Evolutionary conservation across 768 basidiomycete genomes (phyloP), one percentile per base, ranked within the genome.

Genomic region (Mycena indigotica): DNA sequence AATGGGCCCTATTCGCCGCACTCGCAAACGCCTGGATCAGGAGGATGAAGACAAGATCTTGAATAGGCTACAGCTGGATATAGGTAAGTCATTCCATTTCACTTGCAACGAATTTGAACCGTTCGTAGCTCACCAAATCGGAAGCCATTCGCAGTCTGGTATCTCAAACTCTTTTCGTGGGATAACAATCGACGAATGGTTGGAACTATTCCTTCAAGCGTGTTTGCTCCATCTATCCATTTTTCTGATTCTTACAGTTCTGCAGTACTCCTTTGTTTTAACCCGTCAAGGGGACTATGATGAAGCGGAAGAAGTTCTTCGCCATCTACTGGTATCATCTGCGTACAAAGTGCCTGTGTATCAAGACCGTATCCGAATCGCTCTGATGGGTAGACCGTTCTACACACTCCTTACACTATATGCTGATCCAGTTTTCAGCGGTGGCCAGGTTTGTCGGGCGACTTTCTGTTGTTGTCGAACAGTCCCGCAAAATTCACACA

Each of bases 161-260:
- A 78, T 76, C 25, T 80, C 90, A 2, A 80, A 86, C 50, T 77
- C 83, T 0, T 98, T 95, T 70, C 86, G 95, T 12, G 91, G 91
- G 0, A 77, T 96, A 30, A 79, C 79, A 3, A 93, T 93, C 64
- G 88, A 89, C 54, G 85, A 89, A 52, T 99, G 96, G 96, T 69
- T 96, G 48, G 77, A 79, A 16, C 66, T 98, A 38, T 86, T 94
- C 68, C 84, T 97, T 77, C 90, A 95, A 79, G 96, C 78, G 68
- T 13, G 17, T 24, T 29, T 28, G 10, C n/a, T 57, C 53, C 8
- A 48, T 51, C 2, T 19, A 25, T 38, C 28, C 35, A 15, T 5
- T 24, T 24, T 12, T 15, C 3, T 44, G 50, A 46, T 49, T 24
- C 5, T 32, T 1, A 23, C 40, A n/a, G n/a, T n/a, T n/a, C n/a